phyloP scores from a whole-genome alignment of 768 basidiomycete species.

The Hygrophorus russula region DNA sequence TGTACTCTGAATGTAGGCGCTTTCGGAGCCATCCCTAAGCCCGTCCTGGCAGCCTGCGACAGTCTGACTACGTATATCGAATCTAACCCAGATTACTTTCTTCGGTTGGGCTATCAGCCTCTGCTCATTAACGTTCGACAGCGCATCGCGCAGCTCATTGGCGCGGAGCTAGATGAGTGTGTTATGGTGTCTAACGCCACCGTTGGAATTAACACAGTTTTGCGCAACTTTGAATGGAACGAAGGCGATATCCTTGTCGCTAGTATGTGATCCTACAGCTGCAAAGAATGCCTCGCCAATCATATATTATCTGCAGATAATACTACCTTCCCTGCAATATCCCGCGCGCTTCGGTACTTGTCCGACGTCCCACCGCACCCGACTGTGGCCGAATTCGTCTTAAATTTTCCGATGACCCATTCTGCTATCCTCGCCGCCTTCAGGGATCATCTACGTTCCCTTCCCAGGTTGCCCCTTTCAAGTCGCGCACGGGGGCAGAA shows the following conservation, averaged over 20 bases:
- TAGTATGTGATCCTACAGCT: conserved; percentile 22
- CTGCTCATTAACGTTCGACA: conserved; percentile 26
- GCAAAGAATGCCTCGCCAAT: background rate
- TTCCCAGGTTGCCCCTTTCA: background rate
- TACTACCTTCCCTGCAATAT: conserved; percentile 39
- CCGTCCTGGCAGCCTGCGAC: conserved; percentile 31
- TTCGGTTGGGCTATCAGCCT: conserved; percentile 19
- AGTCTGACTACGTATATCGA: conserved; percentile 26
- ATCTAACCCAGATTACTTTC: conserved; percentile 40
- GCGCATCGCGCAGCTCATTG: conserved; percentile 39
- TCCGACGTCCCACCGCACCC: conserved; percentile 43
- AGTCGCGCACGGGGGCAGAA: conserved; percentile 18
- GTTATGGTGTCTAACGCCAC: conserved; percentile 47
- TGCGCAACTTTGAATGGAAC: conserved; percentile 52
- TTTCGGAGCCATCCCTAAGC: conserved; percentile 31
- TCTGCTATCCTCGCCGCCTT: conserved; percentile 27
- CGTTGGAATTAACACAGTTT: conserved; percentile 46
- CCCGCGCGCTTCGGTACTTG: conserved; percentile 35
- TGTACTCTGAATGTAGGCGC: conserved; percentile 19
- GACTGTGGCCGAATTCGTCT: conserved; percentile 27
- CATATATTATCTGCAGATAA: conserved; percentile 7
- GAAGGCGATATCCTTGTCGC: conserved; percentile 49
- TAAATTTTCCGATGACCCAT: conserved; percentile 40
- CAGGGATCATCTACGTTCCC: conserved; percentile 9
- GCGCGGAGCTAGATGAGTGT: conserved; percentile 30